These are phyloP conservation scores for Hanseniaspora nectarophila DNA, from an alignment of 805 yeast species.

Conservation along the genomic window DNA sequence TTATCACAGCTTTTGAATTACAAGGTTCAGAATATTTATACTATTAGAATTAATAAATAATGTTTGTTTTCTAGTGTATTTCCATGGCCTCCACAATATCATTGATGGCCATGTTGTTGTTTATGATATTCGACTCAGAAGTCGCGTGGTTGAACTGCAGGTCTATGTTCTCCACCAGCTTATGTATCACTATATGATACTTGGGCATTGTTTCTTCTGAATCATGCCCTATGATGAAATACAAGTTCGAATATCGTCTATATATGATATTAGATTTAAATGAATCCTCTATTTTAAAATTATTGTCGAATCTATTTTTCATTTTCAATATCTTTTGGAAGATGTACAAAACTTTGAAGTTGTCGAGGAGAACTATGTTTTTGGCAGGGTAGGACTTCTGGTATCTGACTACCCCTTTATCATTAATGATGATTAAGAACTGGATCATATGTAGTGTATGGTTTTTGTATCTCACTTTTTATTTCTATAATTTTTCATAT, in stretches of 20 bases:
- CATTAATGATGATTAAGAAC: not conserved
- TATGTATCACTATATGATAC: not conserved
- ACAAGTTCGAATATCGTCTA: not conserved
- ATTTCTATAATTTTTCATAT: not conserved
- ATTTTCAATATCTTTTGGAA: not conserved
- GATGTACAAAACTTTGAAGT: not conserved
- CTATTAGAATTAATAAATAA: not conserved
- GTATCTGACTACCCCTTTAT: not conserved
- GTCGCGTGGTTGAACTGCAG: not conserved
- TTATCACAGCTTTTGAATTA: conserved; percentile 16
- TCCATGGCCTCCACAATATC: not conserved
- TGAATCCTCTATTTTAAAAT: not conserved
- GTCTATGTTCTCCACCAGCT: conserved; percentile 5
- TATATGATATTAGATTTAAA: not conserved
- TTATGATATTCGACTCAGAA: conserved; percentile 2
- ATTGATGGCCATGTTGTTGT: not conserved
- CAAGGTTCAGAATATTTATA: not conserved
- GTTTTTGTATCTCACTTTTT: not conserved
- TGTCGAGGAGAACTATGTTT: not conserved
- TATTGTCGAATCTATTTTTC: not conserved
- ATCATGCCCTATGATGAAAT: conserved; percentile 4
- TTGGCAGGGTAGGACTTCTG: not conserved
- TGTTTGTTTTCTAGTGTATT: not conserved
- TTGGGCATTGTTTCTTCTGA: not conserved
- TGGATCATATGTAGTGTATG: not conserved